Evolutionary conservation across 768 basidiomycete genomes (phyloP).

Genomic region (Macrolepiota dolichaula): DNA sequence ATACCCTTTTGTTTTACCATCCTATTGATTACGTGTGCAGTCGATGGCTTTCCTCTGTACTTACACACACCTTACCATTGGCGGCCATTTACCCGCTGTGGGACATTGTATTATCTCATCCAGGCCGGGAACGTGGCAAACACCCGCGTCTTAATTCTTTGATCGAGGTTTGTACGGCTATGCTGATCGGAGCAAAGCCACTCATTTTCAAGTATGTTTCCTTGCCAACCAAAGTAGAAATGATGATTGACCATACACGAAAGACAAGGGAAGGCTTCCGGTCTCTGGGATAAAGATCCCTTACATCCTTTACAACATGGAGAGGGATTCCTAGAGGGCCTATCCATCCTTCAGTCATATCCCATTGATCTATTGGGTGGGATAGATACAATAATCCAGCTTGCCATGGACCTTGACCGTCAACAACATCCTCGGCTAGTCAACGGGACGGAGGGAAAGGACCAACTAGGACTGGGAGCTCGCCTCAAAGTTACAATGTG

Average conservation of each 20-base stretch:
- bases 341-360: constrained; percentile 62
- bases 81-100: constrained; percentile 57
- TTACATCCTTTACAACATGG: constrained; percentile 39
- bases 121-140: constrained; percentile 48
- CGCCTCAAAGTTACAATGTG: constrained; percentile 60
- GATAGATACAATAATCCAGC: constrained; percentile 67
- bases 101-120: constrained; percentile 68
- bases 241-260: neutral
- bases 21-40: constrained; percentile 29
- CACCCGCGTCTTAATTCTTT: constrained; percentile 66
- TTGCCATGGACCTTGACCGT: constrained; percentile 55
- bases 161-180: constrained; percentile 66
- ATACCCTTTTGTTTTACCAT: neutral
- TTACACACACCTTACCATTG: constrained; percentile 72
- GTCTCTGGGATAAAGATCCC: constrained; percentile 10
- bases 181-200: constrained; percentile 57
- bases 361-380: constrained; percentile 66
- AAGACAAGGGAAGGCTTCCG: constrained; percentile 23
- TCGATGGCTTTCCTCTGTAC: constrained; percentile 70
- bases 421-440: constrained; percentile 19
- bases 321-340: constrained; percentile 66
- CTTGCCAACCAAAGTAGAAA: neutral
- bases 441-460: constrained; percentile 5
- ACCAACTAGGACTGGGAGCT: constrained; percentile 45
- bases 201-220: constrained; percentile 50